Evolutionary conservation across 805 yeast species (phyloP), one percentile per base, ranked within the genome.

Genomic region (Saturnispora zaruensis): DNA sequence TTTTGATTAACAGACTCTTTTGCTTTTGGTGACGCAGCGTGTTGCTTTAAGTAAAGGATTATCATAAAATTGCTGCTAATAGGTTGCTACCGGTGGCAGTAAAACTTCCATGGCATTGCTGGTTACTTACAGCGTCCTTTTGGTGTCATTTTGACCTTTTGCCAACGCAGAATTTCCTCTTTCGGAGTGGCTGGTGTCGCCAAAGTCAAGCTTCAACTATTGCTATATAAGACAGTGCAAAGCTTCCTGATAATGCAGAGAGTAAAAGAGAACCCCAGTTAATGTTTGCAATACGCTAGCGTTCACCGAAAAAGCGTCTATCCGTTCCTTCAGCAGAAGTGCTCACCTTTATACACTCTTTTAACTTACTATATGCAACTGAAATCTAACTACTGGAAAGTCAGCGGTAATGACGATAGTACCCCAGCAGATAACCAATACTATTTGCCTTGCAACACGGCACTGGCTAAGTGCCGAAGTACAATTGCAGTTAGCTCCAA

Each of bases 401-500:
- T 67, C 7, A 32, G 36, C 20, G 24, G 40, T 6, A 20, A 30
- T 6, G 41, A 48, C n/a, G 34, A 50, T 34, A 5, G 24, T 9
- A 5, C 7, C 9, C 26, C 20, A 14, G n/a, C 28, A 16, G 28
- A 23, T 3, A 41, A 54, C 44, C 51, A 48, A 6, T 53, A 47
- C 32, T 54, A 55, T 23, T 44, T 43, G 24, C 43, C 51, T 6
- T 48, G 53, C 4, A 49, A 79, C 37, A 77, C 79, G 0, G 67
- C 79, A 2, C 58, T 80, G 51, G 58, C 72, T 9, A 59, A 60
- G 11, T 65, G 64, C 43, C 55, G 53, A 2, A 60, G 59, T 24
- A 66, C 72, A 13, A 55, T 81, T 36, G 83, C 84, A 3, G 69
- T 81, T 18, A 71, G 82, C 2, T 74, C 79, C 41, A 82, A 76